Percentiles rank a stretch among this genome's conserved stretches.
These are phyloP conservation scores for Zostera marina DNA, from an alignment of 116 monocot species.

Conservation along the genomic window DNA sequence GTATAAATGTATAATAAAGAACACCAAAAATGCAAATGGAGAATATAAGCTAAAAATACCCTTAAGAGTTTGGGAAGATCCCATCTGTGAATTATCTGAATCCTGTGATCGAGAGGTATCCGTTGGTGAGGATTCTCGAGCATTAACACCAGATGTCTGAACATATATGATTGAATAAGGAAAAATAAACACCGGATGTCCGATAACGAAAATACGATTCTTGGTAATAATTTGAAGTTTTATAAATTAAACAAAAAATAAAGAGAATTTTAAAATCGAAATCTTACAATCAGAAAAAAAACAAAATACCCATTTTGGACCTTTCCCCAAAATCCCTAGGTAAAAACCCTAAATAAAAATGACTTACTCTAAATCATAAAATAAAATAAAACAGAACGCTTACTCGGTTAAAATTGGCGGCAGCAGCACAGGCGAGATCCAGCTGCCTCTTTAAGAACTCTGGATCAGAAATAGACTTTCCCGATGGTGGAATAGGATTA, in stretches of 20 bases:
- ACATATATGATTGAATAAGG: constrained; percentile 1
- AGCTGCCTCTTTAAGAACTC: constrained; percentile 68
- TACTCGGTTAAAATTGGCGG: constrained; percentile 56
- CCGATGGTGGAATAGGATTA: constrained; percentile 2
- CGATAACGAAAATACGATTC: no score
- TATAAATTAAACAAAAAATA: no score
- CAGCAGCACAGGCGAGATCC: constrained; percentile 46
- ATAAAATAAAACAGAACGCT: not conserved
- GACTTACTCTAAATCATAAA: not conserved
- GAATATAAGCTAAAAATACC: constrained; percentile 12
- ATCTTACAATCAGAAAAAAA: not conserved
- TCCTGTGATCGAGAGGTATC: constrained; percentile 21
- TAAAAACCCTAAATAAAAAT: not conserved
- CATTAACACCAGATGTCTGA: constrained; percentile 30
- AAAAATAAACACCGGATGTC: not conserved
- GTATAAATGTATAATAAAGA: no score
- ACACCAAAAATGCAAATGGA: not conserved
- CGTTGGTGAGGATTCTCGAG: constrained; percentile 32
- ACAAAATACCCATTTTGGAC: not conserved
- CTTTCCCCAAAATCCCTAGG: not conserved
- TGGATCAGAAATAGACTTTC: constrained; percentile 12
- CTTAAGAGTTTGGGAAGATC: constrained; percentile 17
- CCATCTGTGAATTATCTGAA: constrained; percentile 24
- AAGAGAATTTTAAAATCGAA: not conserved
- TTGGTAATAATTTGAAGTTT: not conserved